Evolutionary conservation across 306 rosid species (phyloP), one percentile per base, ranked within the genome.

Genomic region (Mimosa pudica): DNA sequence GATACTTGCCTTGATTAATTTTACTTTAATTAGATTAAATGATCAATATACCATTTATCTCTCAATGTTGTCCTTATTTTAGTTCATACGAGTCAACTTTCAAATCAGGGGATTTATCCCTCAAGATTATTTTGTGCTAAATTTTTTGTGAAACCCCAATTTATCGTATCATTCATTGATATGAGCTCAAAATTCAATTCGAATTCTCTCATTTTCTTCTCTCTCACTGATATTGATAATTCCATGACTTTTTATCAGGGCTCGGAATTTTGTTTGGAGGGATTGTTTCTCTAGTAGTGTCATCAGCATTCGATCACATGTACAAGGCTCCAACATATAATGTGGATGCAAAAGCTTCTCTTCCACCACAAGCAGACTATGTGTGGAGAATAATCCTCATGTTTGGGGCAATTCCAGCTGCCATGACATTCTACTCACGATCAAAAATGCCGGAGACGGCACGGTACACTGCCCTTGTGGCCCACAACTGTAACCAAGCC

Each of bases 331-430:
- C 75, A 3, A 7, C 86, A 1, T 88, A 78, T 60, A 14, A 72
- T 0, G 68, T 51, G 0, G 47, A 81, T 11, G 51, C 81, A 0
- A 8, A 16, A 0, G 83, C 67, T 0, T 88, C 87, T 0, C 74
- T 70, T 3, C 71, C 68, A 0, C 71, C 86, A 1, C 51, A 79
- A n/a, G 89, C 86, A 0, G 89, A 88, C 71, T 84, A 70, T 13
- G 92, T 80, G 0, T 88, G 84, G 88, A 70, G 91, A 35, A 79
- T 86, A 20, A 77, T 88, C 8, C 79, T 88, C 33, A 86, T 86
- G 88, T 61, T 88, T 8, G 88, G 89, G 0, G 88, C 89, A 0
- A 17, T 88, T 0, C 88, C 85, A 0, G 86, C 86, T 0, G 80
- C 51, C 0, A 33, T 84, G 45, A 88, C 86, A 0, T 86, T 65